Conservation (phyloP, 345 rosid species). For the Pistacia integerrima region DNA sequence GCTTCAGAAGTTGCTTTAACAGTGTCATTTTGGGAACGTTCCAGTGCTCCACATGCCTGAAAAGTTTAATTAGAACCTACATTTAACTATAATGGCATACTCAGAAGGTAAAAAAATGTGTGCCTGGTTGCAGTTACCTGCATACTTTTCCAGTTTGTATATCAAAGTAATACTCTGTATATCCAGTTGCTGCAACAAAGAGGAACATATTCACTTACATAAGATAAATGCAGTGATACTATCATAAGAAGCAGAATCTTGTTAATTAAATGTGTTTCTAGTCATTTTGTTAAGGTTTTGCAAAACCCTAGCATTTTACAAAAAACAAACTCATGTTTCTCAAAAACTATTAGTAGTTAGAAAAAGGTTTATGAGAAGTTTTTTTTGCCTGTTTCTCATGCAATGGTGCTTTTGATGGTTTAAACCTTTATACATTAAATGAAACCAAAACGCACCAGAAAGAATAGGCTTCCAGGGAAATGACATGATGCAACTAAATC, state of each 20-base stretch:
- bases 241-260: neutral
- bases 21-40: constrained; percentile 89
- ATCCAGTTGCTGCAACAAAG: constrained; percentile 74
- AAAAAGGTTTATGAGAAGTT: neutral
- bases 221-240: neutral
- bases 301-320: neutral
- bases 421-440: neutral
- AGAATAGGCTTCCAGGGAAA: constrained; percentile 99
- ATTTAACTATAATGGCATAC: neutral
- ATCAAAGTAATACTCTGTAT: constrained; percentile 82
- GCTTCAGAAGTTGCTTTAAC: constrained; percentile 72
- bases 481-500: constrained; percentile 85
- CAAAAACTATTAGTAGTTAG: neutral
- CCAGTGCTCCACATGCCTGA: constrained; percentile 93
- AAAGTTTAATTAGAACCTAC: neutral
- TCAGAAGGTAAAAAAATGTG: neutral
- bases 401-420: neutral
- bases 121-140: constrained; percentile 47
- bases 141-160: constrained; percentile 67
- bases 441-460: constrained; percentile 53
- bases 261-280: neutral
- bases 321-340: neutral
- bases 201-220: neutral
- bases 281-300: neutral
- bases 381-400: neutral